These are phyloP conservation scores for Kodamaea arcana DNA, from an alignment of 1,139 yeast species.

Conservation along the genomic window DNA sequence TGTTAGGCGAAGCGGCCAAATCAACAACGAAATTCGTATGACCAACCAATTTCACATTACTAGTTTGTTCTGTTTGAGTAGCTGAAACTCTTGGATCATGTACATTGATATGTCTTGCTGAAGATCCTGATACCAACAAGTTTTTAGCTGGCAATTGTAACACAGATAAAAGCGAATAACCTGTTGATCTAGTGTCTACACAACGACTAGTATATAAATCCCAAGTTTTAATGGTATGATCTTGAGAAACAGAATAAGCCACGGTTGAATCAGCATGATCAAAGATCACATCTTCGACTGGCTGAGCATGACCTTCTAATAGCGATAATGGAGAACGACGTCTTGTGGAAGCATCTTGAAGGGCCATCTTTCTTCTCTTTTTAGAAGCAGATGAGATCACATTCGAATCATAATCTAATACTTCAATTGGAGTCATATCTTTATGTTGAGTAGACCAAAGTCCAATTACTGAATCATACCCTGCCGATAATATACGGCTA, in stretches of 20 bases:
- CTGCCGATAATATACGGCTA: conserved; percentile 72
- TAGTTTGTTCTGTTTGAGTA: conserved; percentile 37
- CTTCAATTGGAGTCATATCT: conserved; percentile 74
- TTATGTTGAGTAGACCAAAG: conserved; percentile 85
- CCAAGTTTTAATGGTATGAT: conserved; percentile 94
- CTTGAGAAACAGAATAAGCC: conserved; percentile 92
- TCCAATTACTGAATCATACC: conserved; percentile 77
- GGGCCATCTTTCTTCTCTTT: conserved; percentile 80
- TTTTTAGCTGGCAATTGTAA: conserved; percentile 62
- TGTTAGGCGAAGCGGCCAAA: conserved; percentile 67
- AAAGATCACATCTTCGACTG: conserved; percentile 81
- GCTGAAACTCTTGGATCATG: conserved; percentile 75
- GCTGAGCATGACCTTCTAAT: conserved; percentile 75
- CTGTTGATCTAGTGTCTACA: conserved; percentile 84
- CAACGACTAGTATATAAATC: conserved; percentile 81
- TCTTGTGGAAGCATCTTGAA: conserved; percentile 71
- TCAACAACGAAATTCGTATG: conserved; percentile 89
- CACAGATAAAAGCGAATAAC: conserved; percentile 78
- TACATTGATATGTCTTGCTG: conserved; percentile 90
- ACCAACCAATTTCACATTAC: conserved; percentile 71
- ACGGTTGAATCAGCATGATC: conserved; percentile 71
- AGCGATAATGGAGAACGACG: conserved; percentile 78
- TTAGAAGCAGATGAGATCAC: conserved; percentile 75
- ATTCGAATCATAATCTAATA: conserved; percentile 48
- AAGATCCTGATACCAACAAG: conserved; percentile 85